Evolutionary conservation across 2,329 filamentous ascomycete genomes (phyloP).

Genomic region (Sphaerulina musiva): DNA sequence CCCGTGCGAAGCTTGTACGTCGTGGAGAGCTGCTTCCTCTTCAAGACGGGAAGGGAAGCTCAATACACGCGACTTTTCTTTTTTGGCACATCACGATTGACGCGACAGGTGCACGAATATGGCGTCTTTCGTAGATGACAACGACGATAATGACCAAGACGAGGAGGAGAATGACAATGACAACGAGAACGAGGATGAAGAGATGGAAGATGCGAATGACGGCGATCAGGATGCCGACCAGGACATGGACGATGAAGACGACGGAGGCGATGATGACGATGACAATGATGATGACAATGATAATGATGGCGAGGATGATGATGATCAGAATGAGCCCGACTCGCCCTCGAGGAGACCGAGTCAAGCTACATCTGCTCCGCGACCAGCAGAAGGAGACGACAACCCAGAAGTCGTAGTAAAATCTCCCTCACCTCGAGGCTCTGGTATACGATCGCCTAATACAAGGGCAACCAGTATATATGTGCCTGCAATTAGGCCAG

Average conservation of each 20-base stretch:
- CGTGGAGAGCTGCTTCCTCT: background rate
- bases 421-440: constrained; percentile 41
- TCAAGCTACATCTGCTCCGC: constrained; percentile 19
- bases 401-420: constrained; percentile 46
- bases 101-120: too few relatives aligned
- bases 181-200: constrained; percentile 41
- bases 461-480: constrained; percentile 24
- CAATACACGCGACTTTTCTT: background rate
- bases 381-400: constrained; percentile 8
- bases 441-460: constrained; percentile 29
- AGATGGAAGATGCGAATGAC: constrained; percentile 40
- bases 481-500: constrained; percentile 53
- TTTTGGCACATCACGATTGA: background rate
- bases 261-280: constrained; percentile 37
- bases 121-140: constrained; percentile 33
- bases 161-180: constrained; percentile 36
- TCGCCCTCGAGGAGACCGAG: constrained; percentile 38
- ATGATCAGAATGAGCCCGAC: constrained; percentile 41
- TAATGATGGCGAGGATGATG: constrained; percentile 32
- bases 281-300: constrained; percentile 37
- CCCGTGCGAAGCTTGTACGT: background rate
- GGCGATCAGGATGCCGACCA: constrained; percentile 35
- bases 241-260: constrained; percentile 34
- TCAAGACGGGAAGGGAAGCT: background rate
- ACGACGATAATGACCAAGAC: constrained; percentile 39